Conservation (phyloP, 257 asterid species). For the Asclepias syriaca region DNA sequence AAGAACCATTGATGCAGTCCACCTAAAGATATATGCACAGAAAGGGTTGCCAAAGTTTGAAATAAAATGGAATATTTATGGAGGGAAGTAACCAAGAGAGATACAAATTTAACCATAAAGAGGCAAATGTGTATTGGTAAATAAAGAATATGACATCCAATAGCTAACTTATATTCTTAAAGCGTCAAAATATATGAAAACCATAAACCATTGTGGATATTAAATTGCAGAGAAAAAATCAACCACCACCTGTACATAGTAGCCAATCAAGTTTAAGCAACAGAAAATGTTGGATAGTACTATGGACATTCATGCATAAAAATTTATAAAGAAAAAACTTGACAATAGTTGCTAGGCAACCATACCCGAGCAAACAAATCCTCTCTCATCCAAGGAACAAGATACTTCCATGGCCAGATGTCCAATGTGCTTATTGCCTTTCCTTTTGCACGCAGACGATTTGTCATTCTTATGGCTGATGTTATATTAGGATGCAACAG, state of each 20-base stretch:
- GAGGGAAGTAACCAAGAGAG: not conserved
- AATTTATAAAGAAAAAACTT: not conserved
- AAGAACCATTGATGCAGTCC: not conserved
- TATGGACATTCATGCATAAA: slow-evolving; percentile 2
- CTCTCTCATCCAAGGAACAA: slow-evolving; percentile 99
- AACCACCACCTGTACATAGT: not conserved
- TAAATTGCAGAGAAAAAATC: not conserved
- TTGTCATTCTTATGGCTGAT: slow-evolving; percentile 56
- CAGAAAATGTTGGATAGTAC: not conserved
- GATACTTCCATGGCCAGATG: slow-evolving; percentile 98
- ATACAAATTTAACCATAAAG: not conserved
- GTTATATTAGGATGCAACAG: slow-evolving; percentile 88
- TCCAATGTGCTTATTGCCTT: slow-evolving; percentile 77
- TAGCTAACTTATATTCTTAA: not conserved
- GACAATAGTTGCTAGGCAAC: slow-evolving; percentile 21
- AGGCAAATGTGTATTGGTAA: not conserved
- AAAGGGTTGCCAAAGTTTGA: not conserved
- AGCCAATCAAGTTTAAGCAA: not conserved
- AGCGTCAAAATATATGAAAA: not conserved
- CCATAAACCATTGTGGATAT: not conserved
- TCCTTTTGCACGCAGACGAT: slow-evolving; percentile 48
- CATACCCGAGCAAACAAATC: slow-evolving; percentile 94
- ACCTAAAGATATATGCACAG: not conserved
- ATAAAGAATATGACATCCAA: not conserved
- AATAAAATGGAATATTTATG: not conserved